Base-by-base conservation (phyloP, 148 eudicot species). In the Arbutus unedo region DNA sequence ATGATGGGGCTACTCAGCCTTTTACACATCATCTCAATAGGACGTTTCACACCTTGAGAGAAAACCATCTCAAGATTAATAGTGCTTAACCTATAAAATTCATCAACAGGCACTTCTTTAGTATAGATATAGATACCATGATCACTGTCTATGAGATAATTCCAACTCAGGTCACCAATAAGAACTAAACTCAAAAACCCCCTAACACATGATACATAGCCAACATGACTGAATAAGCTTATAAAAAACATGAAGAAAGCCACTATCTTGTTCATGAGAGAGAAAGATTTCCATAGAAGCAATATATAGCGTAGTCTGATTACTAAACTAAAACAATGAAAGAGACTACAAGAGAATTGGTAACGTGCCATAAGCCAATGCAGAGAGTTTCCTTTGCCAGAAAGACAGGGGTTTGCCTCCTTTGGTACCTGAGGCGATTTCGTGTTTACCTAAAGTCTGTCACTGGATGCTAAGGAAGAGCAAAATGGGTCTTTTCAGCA, bases 21-120 rank as follows among this genome's bases (percentile, higher is more conserved):
- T 67, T 85, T 88, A 77, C 55, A 92, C 19, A 95, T 45, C 72
- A 85, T 83, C 80, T 74, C 88, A 81, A 93, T 76, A 21, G 92
- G 88, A 72, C 88, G 91, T 76, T 82, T 93, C 74, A 90, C 88
- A 53, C 91, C 88, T 57, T 78, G 86, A 76, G 86, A 59, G 56
- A 89, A 81, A 75, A 77, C 86, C 95, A 93, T 93, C 70, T 51
- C 54, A 82, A 77, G 31, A 64, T 44, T 45, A 45, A 47, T 45
- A 38, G 70, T 59, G 70, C 50, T 79, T 23, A 64, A 64, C 81
- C 74, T 79, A 44, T n/a, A 57, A 21, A 56, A 59, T 59, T 56
- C 51, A 59, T 8, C 18, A 6, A 78, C 31, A 21, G 14, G 9
- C 19, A 16, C 59, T 77, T 54, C 11, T 14, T 77, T 21, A 77